These are phyloP conservation scores for Globisporangium solare DNA, from an alignment of 352 stramenopile species.

Conservation along the genomic window DNA sequence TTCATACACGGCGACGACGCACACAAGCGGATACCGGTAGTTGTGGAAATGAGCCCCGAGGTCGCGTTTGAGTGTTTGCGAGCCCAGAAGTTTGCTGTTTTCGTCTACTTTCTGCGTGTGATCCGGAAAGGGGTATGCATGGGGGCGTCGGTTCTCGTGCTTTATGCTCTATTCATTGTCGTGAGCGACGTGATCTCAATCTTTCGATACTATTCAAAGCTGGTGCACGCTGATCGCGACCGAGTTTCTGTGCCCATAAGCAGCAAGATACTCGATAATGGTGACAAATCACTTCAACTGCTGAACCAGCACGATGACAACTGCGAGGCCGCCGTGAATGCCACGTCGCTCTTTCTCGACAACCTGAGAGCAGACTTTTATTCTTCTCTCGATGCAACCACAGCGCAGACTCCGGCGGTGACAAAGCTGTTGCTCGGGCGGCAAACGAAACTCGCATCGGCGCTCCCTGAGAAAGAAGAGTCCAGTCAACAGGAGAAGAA, in stretches of 20 bases:
- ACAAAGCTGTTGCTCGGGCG: slow-evolving; percentile 11
- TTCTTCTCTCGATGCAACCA: neutral
- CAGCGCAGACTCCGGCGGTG: slow-evolving; percentile 12
- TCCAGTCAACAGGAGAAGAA: neutral
- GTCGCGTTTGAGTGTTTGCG: slow-evolving; percentile 27
- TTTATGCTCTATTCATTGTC: slow-evolving; percentile 2
- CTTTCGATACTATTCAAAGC: neutral
- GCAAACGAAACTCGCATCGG: slow-evolving; percentile 1
- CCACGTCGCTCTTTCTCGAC: neutral
- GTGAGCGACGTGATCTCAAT: neutral
- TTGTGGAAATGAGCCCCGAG: slow-evolving; percentile 8
- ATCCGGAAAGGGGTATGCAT: slow-evolving; percentile 14
- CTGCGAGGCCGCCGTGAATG: neutral
- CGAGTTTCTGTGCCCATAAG: too few relatives aligned
- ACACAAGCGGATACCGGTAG: slow-evolving; percentile 21
- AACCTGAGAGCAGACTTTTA: slow-evolving; percentile 10
- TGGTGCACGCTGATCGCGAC: too few relatives aligned
- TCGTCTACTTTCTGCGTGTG: slow-evolving; percentile 7
- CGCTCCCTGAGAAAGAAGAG: slow-evolving; percentile 1
- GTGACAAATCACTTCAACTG: too few relatives aligned
- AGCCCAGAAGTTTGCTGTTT: slow-evolving; percentile 12
- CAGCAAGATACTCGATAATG: too few relatives aligned
- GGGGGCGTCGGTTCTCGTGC: neutral
- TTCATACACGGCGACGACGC: slow-evolving; percentile 25
- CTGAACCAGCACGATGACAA: neutral